phyloP scores from a whole-genome alignment of 2,329 filamentous ascomycete species.

The Arthroderma uncinatum region DNA sequence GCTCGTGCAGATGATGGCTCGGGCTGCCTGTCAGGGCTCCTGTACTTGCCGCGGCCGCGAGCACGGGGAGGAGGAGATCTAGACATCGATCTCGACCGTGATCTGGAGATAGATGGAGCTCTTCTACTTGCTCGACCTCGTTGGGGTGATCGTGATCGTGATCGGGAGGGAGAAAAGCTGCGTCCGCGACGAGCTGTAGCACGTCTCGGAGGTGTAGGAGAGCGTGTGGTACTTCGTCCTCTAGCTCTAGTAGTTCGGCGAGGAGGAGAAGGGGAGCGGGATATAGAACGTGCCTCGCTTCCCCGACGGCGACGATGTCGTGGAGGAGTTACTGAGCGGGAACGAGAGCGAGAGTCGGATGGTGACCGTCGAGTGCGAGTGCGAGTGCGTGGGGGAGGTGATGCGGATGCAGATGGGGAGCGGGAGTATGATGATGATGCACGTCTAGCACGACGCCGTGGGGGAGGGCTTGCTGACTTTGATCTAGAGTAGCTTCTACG shows the following conservation, averaged over 20 bases:
- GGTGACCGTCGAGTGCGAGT: slow-evolving; percentile 12
- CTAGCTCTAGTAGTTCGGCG: slow-evolving; percentile 16
- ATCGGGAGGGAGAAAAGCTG: slow-evolving; percentile 19
- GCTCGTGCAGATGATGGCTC: slow-evolving; percentile 15
- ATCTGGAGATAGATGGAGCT: slow-evolving; percentile 13
- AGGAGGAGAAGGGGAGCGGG: slow-evolving; percentile 19
- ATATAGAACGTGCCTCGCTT: slow-evolving; percentile 12
- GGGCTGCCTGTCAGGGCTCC: slow-evolving; percentile 17
- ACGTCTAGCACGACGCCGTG: slow-evolving; percentile 19
- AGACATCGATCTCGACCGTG: slow-evolving; percentile 16
- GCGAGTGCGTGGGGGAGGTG: slow-evolving; percentile 19
- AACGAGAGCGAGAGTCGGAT: slow-evolving; percentile 19
- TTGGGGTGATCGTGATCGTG: slow-evolving; percentile 19
- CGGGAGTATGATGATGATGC: slow-evolving; percentile 27
- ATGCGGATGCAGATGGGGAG: slow-evolving; percentile 25
- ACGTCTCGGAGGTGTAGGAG: slow-evolving; percentile 23
- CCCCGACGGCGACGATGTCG: slow-evolving; percentile 18
- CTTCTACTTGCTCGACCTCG: slow-evolving; percentile 15
- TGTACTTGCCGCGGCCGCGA: slow-evolving; percentile 6
- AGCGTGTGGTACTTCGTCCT: slow-evolving; percentile 20
- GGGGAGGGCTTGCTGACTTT: slow-evolving; percentile 25
- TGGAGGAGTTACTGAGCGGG: slow-evolving; percentile 25
- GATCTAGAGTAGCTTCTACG: slow-evolving; percentile 26
- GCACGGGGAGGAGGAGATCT: slow-evolving; percentile 17
- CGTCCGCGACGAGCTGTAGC: slow-evolving; percentile 15